A percentile compares a stretch with the other conserved stretches of the same genome.
phyloP scores from a whole-genome alignment of 192 early-diverging fungal genomes.

The Rhizoclosmatium globosum region DNA sequence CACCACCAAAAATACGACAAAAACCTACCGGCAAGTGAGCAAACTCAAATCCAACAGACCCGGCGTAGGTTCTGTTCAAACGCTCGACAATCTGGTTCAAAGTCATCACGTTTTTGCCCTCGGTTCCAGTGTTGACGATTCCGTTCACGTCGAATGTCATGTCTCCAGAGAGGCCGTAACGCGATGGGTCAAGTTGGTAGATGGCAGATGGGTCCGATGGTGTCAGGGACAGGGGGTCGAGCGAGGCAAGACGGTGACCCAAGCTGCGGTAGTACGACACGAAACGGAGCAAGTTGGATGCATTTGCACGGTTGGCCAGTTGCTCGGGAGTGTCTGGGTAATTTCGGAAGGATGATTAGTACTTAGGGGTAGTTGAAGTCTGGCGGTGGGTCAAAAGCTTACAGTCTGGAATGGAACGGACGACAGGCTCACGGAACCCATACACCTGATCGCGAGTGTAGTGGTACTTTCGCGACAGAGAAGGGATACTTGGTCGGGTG shows the following conservation, averaged over 20 bases:
- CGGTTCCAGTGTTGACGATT: constrained; percentile 69
- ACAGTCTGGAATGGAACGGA: constrained; percentile 79
- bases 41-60: constrained; percentile 94
- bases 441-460: constrained; percentile 84
- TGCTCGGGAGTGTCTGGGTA: constrained; percentile 74
- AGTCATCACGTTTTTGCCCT: constrained; percentile 59
- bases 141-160: constrained; percentile 74
- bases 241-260: constrained; percentile 82
- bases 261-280: constrained; percentile 75
- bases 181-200: constrained; percentile 79
- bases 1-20: background rate
- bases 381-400: constrained; percentile 25
- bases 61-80: constrained; percentile 71
- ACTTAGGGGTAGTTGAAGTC: background rate
- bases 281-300: constrained; percentile 86
- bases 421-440: constrained; percentile 85
- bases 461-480: constrained; percentile 44
- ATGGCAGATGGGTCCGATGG: constrained; percentile 53
- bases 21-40: constrained; percentile 82
- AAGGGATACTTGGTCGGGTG: background rate
- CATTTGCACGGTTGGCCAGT: constrained; percentile 81
- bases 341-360: background rate
- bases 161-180: constrained; percentile 78
- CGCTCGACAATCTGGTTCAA: constrained; percentile 76
- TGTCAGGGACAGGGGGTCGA: constrained; percentile 87